A percentile compares a stretch with the other conserved stretches of the same genome.
Evolutionary conservation across 2,329 filamentous ascomycete genomes (phyloP).

Genomic region (Zymoseptoria ardabiliae): DNA sequence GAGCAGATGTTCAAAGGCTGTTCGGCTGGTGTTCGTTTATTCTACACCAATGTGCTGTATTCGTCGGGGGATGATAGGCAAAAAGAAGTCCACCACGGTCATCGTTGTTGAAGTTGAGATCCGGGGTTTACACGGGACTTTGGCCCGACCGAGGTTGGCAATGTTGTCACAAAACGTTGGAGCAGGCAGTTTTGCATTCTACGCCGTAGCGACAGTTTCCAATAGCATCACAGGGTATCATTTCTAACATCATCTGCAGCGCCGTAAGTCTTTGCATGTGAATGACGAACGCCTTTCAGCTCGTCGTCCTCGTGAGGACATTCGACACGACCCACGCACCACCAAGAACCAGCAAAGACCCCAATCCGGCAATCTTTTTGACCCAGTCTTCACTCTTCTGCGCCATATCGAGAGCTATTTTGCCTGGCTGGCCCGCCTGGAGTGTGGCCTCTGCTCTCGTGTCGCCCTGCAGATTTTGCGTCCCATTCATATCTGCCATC

Average conservation of each 20-base stretch:
- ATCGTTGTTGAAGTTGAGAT: neutral
- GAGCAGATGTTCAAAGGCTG: neutral
- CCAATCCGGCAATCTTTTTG: slow-evolving; percentile 35
- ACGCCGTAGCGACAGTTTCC: neutral
- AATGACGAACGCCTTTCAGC: neutral
- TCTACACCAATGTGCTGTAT: neutral
- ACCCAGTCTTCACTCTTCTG: slow-evolving; percentile 33
- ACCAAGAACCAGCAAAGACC: slow-evolving; percentile 33
- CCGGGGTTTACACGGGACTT: neutral
- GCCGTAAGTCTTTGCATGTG: neutral
- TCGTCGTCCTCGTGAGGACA: slow-evolving; percentile 10
- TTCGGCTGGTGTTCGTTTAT: neutral
- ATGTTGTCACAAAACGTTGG: neutral
- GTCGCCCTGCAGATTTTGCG: neutral
- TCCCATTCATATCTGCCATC: slow-evolving; percentile 6
- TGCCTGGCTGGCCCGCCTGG: neutral
- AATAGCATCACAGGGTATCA: neutral
- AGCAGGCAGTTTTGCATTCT: neutral
- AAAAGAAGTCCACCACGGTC: no score
- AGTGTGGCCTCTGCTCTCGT: slow-evolving; percentile 2
- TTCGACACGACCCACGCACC: slow-evolving; percentile 34
- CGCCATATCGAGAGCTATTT: slow-evolving; percentile 23
- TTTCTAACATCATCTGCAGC: neutral
- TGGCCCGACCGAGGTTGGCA: neutral
- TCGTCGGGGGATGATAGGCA: neutral